phyloP scores from a whole-genome alignment of 345 rosid genomes.

The Psidium guajava region DNA sequence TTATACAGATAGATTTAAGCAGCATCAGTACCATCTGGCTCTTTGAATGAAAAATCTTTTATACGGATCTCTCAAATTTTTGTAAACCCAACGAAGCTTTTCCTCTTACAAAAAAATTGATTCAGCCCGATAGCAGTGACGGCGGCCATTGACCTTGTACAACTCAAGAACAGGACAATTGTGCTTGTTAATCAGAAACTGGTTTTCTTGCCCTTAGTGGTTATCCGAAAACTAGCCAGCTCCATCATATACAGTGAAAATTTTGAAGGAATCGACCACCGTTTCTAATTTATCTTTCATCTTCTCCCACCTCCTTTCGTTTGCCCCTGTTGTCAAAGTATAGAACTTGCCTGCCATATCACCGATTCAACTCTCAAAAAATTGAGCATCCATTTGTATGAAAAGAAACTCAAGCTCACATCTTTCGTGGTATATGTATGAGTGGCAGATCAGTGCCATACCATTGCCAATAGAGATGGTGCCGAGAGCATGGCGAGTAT shows the following conservation, averaged over 20 bases:
- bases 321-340: constrained; percentile 79
- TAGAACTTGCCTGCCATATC: constrained; percentile 60
- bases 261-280: constrained; percentile 65
- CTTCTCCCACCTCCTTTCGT: constrained; percentile 87
- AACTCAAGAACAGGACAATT: not conserved
- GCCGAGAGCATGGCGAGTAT: constrained; percentile 78
- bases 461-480: constrained; percentile 66
- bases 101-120: not conserved
- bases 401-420: not conserved
- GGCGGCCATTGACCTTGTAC: not conserved
- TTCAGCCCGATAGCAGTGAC: not conserved
- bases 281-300: constrained; percentile 76
- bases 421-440: not conserved
- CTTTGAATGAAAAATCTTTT: not conserved
- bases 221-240: not conserved
- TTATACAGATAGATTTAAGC: not conserved
- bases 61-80: not conserved
- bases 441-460: constrained; percentile 8
- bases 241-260: constrained; percentile 27
- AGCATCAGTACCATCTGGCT: not conserved
- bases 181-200: not conserved
- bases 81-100: not conserved
- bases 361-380: not conserved
- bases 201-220: not conserved
- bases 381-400: not conserved